phyloP scores from a whole-genome alignment of 176 grass and related monocot species.

The Eleusine coracana region DNA sequence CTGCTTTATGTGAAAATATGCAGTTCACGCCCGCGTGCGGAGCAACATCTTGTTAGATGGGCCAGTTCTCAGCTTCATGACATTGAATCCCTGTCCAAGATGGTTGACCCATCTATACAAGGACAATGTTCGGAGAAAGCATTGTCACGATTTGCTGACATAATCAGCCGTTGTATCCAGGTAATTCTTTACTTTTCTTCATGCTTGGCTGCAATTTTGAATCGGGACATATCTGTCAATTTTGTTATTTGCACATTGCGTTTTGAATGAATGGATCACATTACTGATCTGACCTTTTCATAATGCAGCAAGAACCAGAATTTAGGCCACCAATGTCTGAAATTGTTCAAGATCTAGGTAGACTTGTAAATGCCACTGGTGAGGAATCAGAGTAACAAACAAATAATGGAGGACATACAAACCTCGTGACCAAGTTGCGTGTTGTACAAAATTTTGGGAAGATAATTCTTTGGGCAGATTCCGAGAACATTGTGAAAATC shows the following conservation, averaged over 20 bases:
- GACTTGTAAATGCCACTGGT: constrained; percentile 63
- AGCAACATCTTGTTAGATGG: constrained; percentile 98
- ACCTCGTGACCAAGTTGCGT: constrained; percentile 6
- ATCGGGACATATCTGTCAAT: background rate
- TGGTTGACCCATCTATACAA: constrained; percentile 78
- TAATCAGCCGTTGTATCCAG: constrained; percentile 95
- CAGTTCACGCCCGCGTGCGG: constrained; percentile 78
- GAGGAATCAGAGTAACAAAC: constrained; percentile 57
- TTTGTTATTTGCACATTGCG: background rate
- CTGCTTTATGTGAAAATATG: constrained; percentile 24
- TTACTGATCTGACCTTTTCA: constrained; percentile 28
- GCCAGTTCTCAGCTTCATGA: constrained; percentile 89
- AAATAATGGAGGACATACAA: background rate
- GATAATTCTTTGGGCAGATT: constrained; percentile 18
- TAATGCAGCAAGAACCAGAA: constrained; percentile 69
- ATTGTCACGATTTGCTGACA: constrained; percentile 90
- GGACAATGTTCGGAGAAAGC: constrained; percentile 83
- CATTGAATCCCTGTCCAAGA: constrained; percentile 77
- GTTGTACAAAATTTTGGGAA: constrained; percentile 37
- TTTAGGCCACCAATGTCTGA: constrained; percentile 90
- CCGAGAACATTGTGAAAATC: constrained; percentile 16
- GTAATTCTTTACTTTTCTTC: constrained; percentile 39
- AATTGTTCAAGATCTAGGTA: constrained; percentile 78
- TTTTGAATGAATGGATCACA: background rate
- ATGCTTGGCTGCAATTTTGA: background rate